phyloP scores from a whole-genome alignment of 805 yeast genomes.

The Ogataea neopini region DNA sequence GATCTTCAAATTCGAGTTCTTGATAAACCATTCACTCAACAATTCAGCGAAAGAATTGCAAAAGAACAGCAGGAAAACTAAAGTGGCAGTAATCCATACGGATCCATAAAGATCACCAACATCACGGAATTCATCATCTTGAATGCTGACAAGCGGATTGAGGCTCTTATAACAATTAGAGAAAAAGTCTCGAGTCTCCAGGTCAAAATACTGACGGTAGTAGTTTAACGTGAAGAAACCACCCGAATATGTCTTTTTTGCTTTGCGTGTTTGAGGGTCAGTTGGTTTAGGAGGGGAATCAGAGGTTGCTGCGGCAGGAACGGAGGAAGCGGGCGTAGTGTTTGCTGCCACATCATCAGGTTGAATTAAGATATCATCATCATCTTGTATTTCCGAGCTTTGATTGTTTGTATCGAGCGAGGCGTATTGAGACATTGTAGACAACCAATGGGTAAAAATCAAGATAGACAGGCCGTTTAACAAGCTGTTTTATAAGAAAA shows the following conservation, averaged over 20 bases:
- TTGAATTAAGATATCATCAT: slow-evolving; percentile 27
- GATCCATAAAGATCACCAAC: slow-evolving; percentile 82
- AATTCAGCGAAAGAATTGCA: slow-evolving; percentile 69
- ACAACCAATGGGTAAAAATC: background rate
- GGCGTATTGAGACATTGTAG: slow-evolving; percentile 15
- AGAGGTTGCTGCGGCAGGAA: background rate
- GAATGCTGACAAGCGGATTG: slow-evolving; percentile 48
- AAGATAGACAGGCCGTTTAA: background rate
- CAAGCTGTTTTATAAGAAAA: background rate
- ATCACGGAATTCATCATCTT: slow-evolving; percentile 41
- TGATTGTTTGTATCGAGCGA: slow-evolving; percentile 15
- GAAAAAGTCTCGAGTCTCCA: slow-evolving; percentile 64
- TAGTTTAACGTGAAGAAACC: slow-evolving; percentile 57
- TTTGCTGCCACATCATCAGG: slow-evolving; percentile 21
- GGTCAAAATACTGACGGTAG: slow-evolving; percentile 67
- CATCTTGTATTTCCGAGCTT: slow-evolving; percentile 14
- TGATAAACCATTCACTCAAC: slow-evolving; percentile 49
- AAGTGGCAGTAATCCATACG: slow-evolving; percentile 86
- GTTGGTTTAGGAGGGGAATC: background rate
- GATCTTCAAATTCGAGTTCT: slow-evolving; percentile 42
- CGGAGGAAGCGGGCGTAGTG: background rate
- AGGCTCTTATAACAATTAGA: slow-evolving; percentile 53
- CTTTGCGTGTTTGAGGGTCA: slow-evolving; percentile 2
- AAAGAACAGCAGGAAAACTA: slow-evolving; percentile 72
- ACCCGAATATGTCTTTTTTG: slow-evolving; percentile 37